Base-by-base conservation (phyloP, 495 filamentous ascomycete species). In the Neurospora sp. region DNA sequence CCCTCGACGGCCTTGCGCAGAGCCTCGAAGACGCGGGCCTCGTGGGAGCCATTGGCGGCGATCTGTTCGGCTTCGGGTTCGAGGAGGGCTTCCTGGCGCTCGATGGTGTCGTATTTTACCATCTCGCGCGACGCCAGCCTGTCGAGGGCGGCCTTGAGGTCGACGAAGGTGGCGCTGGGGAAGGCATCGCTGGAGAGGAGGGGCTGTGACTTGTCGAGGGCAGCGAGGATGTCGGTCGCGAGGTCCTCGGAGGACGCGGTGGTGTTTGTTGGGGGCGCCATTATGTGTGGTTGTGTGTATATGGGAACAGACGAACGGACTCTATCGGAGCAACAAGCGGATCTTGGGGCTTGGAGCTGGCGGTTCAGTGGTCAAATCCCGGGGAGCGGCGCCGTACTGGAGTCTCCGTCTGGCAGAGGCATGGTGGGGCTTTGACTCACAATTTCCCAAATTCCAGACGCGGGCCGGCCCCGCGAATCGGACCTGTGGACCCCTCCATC, bases 1-100 rank as follows among this genome's bases (percentile, higher is more conserved):
- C 96, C 91, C 73, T 92, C 91, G 75, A 97, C 80, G 42, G 93
- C 91, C 74, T 89, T 86, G 75, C 90, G 86, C 20, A 98, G 88
- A 5, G 93, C 94, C 74, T 95, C 90, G 83, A 97, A 99, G 70
- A 99, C 95, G 77, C 93, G 94, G 72, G 92, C 95, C 82, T 99
- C 96, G 83, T 97, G 95, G 77, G 93, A 96, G 70, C 96, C 95
- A 84, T 97, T 90, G 75, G 88, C 86, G 60, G 88, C 91, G 79
- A 98, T 94, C 72, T 86, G 84, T 75, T 92, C 87, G 9, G 89
- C 95, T 79, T 98, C 95, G 9, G 87, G 81, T 39, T 95, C 96
- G 75, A 98, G 83, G 27, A 90, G 79, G n/a, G 90, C 87, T 72
- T 93, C 88, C 81, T 98, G 94, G 72, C 87, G 84, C 72, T 97